These are phyloP conservation scores for Eimeria falciformis DNA, from an alignment of 169 alveolate species.

Conservation along the genomic window DNA sequence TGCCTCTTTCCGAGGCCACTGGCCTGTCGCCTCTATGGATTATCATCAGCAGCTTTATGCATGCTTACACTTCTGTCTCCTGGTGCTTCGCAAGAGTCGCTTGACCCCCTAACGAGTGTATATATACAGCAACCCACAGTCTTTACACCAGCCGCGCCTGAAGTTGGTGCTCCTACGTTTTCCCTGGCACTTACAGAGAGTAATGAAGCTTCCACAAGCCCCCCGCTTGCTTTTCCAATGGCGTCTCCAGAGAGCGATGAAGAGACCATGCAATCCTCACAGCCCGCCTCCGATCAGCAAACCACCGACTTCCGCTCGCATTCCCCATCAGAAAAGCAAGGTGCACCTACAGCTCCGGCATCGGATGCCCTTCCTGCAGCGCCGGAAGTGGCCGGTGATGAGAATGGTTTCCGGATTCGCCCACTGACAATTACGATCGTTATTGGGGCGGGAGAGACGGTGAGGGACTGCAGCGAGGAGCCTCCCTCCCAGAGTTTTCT, in stretches of 20 bases:
- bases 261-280: neutral
- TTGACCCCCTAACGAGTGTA: neutral
- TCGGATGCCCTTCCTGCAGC: no score
- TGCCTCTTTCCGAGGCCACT: slow-evolving; percentile 48
- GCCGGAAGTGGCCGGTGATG: neutral
- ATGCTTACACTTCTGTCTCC: neutral
- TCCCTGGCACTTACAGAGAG: neutral
- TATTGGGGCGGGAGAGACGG: slow-evolving; percentile 68
- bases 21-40: slow-evolving; percentile 8
- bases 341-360: neutral
- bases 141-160: no score
- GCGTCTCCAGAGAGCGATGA: neutral
- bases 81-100: slow-evolving; percentile 14
- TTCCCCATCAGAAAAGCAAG: neutral
- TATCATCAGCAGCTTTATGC: slow-evolving; percentile 29
- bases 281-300: neutral
- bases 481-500: slow-evolving; percentile 70
- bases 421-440: slow-evolving; percentile 62
- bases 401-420: neutral
- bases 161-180: slow-evolving; percentile 26
- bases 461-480: slow-evolving; percentile 65
- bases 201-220: neutral
- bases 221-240: neutral
- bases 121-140: no score
- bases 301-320: neutral